Conservation (phyloP, 2,329 filamentous ascomycete genomes). For the Davidsoniella australis region DNA sequence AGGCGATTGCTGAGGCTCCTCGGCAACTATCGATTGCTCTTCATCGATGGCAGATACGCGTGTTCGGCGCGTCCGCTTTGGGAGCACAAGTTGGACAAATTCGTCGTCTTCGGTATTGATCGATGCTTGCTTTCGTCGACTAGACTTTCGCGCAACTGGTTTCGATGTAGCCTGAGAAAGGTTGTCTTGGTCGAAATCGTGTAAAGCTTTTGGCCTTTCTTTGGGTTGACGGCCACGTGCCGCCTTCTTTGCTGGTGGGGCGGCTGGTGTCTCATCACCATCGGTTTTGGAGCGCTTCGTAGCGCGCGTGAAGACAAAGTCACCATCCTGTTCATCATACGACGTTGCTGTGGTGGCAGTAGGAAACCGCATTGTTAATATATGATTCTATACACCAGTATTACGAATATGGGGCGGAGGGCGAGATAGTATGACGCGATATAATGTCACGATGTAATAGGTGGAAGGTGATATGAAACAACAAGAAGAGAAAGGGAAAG, state of each 20-base stretch:
- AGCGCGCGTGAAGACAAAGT: constrained; percentile 57
- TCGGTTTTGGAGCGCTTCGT: constrained; percentile 45
- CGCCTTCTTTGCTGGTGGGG: constrained; percentile 20
- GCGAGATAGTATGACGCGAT: neutral
- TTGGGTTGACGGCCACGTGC: constrained; percentile 25
- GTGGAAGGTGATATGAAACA: neutral
- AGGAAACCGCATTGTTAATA: constrained; percentile 6
- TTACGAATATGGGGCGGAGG: neutral
- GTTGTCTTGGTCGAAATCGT: constrained; percentile 8
- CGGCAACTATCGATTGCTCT: constrained; percentile 15
- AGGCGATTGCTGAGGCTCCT: no score
- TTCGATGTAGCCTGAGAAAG: constrained; percentile 18
- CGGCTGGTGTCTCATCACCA: constrained; percentile 21
- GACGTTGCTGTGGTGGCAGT: constrained; percentile 19
- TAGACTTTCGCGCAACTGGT: constrained; percentile 18
- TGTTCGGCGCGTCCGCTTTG: constrained; percentile 28
- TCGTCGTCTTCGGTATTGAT: constrained; percentile 23
- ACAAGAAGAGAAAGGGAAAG: neutral
- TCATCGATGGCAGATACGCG: constrained; percentile 26
- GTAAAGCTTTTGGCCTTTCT: constrained; percentile 14
- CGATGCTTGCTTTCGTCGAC: constrained; percentile 24
- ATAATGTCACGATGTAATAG: neutral
- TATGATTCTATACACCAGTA: neutral
- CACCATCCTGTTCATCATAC: constrained; percentile 56
- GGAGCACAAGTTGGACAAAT: constrained; percentile 21